Evolutionary conservation across 345 rosid species (phyloP).

Genomic region (Pistacia integerrima): DNA sequence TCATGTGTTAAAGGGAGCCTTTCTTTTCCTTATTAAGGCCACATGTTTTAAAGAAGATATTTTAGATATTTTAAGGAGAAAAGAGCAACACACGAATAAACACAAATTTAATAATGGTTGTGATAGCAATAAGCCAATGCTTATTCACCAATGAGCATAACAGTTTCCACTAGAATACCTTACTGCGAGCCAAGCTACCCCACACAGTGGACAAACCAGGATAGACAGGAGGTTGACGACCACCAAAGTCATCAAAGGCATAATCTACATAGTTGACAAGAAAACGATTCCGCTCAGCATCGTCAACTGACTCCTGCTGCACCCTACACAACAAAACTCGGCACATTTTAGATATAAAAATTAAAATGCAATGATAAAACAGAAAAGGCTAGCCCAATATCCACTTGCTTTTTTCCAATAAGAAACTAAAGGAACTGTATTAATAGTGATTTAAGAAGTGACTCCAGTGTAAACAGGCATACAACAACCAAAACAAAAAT

Average conservation of each 20-base stretch:
- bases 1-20: not conserved
- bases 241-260: slow-evolving; percentile 99
- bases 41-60: not conserved
- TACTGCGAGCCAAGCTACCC: slow-evolving; percentile 99
- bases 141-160: not conserved
- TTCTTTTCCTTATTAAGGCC: not conserved
- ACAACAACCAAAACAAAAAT: no score
- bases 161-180: slow-evolving; percentile 45
- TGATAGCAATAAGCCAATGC: not conserved
- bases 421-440: no score
- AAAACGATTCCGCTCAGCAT: slow-evolving; percentile 91
- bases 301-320: slow-evolving; percentile 98
- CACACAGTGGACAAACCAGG: slow-evolving; percentile 97
- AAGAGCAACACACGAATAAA: not conserved
- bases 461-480: no score
- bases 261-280: slow-evolving; percentile 92
- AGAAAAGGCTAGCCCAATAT: slow-evolving; percentile 1
- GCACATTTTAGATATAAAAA: slow-evolving; percentile 15
- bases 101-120: not conserved
- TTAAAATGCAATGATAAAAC: slow-evolving; percentile 18
- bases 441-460: no score
- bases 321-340: slow-evolving; percentile 58
- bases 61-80: not conserved
- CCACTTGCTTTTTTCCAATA: not conserved
- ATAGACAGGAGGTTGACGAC: slow-evolving; percentile 97